These are phyloP conservation scores for Ustulina deusta DNA, from an alignment of 2,329 filamentous ascomycete genomes.

Conservation along the genomic window DNA sequence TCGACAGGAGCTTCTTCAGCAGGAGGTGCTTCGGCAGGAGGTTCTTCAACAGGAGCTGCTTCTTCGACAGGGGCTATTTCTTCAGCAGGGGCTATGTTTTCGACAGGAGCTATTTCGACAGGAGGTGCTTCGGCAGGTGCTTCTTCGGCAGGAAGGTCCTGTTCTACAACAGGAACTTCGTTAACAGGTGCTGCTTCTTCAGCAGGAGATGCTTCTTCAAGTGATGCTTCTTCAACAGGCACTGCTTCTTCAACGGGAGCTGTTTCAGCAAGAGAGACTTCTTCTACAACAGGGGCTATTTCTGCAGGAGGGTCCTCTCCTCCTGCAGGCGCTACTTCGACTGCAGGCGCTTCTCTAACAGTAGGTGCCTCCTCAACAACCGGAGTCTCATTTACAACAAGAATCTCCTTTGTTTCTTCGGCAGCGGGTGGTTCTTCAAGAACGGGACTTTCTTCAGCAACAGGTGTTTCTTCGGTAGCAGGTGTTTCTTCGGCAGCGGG, in stretches of 20 bases:
- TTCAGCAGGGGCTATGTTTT: background rate
- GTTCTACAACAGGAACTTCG: background rate
- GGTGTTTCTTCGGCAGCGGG: constrained; percentile 7
- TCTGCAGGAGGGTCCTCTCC: constrained; percentile 22
- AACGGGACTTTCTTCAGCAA: constrained; percentile 5
- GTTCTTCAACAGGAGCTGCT: constrained; percentile 1
- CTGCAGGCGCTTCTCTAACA: constrained; percentile 1
- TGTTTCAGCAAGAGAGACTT: background rate
- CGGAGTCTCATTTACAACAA: background rate
- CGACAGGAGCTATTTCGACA: background rate
- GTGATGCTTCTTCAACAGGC: background rate
- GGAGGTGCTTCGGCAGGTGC: background rate
- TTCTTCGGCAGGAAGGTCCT: background rate
- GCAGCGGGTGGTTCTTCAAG: background rate
- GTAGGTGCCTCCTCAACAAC: background rate
- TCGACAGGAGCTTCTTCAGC: background rate
- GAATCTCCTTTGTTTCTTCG: too few relatives aligned
- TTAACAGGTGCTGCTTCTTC: constrained; percentile 4
- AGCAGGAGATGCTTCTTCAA: constrained; percentile 6
- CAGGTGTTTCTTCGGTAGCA: background rate
- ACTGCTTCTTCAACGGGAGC: constrained; percentile 6
- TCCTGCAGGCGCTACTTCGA: background rate
- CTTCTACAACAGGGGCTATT: background rate
- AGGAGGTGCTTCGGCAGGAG: background rate
- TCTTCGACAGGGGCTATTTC: constrained; percentile 16